phyloP scores from a whole-genome alignment of 148 eudicot genomes.

The Drosera capensis region DNA sequence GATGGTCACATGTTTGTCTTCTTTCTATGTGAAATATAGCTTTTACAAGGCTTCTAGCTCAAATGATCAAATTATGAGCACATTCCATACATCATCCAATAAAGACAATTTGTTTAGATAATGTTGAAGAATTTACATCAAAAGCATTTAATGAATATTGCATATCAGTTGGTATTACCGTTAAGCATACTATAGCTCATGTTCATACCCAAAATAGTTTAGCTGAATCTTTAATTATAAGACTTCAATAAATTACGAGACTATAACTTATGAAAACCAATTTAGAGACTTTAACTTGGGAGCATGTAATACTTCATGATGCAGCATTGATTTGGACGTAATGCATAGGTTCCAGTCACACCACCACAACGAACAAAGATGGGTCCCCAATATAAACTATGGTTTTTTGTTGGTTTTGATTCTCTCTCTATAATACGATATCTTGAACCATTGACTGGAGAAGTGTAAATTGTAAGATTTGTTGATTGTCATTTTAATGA shows the following conservation, averaged over 20 bases:
- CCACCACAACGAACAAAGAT: conserved; percentile 10
- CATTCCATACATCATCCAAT: background rate
- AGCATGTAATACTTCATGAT: conserved; percentile 18
- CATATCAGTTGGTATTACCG: conserved; percentile 8
- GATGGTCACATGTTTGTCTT: too few relatives aligned
- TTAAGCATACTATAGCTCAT: conserved; percentile 17
- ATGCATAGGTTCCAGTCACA: conserved; percentile 9
- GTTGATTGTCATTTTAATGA: conserved; percentile 2
- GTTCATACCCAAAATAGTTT: conserved; percentile 24
- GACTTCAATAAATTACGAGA: conserved; percentile 10
- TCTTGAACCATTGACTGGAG: conserved; percentile 1
- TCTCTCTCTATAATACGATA: conserved; percentile 3
- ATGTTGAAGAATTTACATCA: conserved; percentile 13
- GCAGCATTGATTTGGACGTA: conserved; percentile 14
- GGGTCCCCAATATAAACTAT: background rate
- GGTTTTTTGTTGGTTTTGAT: conserved; percentile 1
- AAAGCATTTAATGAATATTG: conserved; percentile 17
- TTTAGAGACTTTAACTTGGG: conserved; percentile 9
- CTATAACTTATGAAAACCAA: conserved; percentile 12
- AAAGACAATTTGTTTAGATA: conserved; percentile 5
- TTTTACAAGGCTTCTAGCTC: too few relatives aligned
- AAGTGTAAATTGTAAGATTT: background rate
- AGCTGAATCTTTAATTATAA: conserved; percentile 12
- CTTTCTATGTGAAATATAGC: too few relatives aligned
- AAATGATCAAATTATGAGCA: too few relatives aligned